A percentile compares a stretch with the other conserved stretches of the same genome.
Evolutionary conservation across 1,284 basidiomycete species (phyloP).

Genomic region (Rhodofomes roseus): DNA sequence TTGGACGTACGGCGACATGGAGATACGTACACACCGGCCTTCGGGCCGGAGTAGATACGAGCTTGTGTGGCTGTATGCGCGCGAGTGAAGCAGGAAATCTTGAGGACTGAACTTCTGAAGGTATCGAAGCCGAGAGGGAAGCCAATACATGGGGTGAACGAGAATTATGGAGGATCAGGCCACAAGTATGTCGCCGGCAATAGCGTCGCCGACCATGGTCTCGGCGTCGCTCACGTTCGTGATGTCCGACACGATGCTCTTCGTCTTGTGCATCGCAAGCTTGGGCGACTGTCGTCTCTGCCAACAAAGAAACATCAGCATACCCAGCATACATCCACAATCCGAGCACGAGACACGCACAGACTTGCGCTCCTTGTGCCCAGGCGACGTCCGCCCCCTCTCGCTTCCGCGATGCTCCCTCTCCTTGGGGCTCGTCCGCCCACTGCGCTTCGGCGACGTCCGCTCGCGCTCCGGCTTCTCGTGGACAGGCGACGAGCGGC

Average conservation of each 20-base stretch:
- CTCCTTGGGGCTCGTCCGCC: background rate
- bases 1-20: background rate
- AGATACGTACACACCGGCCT: background rate
- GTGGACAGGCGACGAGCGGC: background rate
- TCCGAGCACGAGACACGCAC: background rate
- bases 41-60: background rate
- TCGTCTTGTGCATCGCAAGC: background rate
- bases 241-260: background rate
- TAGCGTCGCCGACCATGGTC: background rate
- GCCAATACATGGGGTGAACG: too few species aligned
- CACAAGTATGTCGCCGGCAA: background rate
- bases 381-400: background rate
- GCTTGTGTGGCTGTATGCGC: background rate
- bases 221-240: conserved; percentile 1
- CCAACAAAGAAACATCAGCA: too few species aligned
- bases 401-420: background rate
- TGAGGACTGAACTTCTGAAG: too few species aligned
- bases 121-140: too few species aligned
- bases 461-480: background rate
- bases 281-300: background rate
- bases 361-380: background rate
- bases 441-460: background rate
- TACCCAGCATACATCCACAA: background rate
- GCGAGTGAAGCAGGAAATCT: background rate
- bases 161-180: too few species aligned